phyloP scores from a whole-genome alignment of 108 stramenopile species.

The Mayamaea pseudoterrestris region DNA sequence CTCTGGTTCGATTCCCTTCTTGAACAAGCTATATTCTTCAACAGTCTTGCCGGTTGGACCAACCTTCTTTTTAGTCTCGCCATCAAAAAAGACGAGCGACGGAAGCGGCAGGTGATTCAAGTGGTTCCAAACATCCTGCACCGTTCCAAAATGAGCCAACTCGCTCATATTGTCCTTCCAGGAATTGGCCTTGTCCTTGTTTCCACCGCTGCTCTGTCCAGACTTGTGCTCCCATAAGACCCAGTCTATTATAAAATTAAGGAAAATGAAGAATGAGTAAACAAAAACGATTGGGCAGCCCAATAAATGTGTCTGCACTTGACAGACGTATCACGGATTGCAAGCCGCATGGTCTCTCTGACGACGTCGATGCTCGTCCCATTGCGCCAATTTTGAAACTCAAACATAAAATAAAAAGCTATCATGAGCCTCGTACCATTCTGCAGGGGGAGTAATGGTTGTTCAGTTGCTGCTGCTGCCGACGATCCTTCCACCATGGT shows the following conservation, averaged over 20 bases:
- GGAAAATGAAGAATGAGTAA: too few relatives aligned
- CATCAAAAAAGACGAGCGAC: conserved; percentile 77
- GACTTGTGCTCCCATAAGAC: conserved; percentile 82
- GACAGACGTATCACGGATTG: too few relatives aligned
- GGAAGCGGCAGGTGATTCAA: conserved; percentile 80
- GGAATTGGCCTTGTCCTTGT: conserved; percentile 38
- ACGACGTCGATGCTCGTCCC: too few relatives aligned
- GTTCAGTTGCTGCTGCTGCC: too few relatives aligned
- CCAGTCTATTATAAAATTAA: conserved; percentile 73
- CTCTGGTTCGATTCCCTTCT: conserved; percentile 90
- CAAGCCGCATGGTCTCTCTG: too few relatives aligned
- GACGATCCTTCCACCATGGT: too few relatives aligned
- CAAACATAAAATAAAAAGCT: too few relatives aligned
- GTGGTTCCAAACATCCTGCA: conserved; percentile 88
- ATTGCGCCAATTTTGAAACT: too few relatives aligned
- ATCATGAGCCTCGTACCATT: too few relatives aligned
- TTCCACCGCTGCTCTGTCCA: conserved; percentile 21
- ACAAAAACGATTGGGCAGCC: too few relatives aligned
- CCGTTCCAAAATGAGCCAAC: conserved; percentile 68
- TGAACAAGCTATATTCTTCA: conserved; percentile 88
- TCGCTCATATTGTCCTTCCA: conserved; percentile 85
- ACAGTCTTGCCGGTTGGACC: conserved; percentile 58
- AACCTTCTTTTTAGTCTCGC: conserved; percentile 64
- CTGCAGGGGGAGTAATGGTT: too few relatives aligned
- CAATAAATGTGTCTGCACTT: too few relatives aligned